Evolutionary conservation across 805 yeast genomes (phyloP).

Genomic region (Teunomyces kruisii): DNA sequence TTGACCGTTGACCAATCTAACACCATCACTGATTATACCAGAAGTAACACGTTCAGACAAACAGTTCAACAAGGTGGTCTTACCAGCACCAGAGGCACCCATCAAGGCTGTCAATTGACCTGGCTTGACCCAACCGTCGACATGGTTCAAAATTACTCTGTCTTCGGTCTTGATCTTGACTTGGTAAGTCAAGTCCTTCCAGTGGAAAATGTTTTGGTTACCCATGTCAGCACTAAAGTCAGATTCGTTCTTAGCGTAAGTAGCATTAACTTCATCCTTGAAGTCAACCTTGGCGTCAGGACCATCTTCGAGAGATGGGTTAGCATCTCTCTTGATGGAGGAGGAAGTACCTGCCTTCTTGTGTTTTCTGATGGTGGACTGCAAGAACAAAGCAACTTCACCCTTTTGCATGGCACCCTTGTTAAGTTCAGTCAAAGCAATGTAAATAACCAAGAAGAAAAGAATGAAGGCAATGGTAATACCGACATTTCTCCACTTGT

Average conservation of each 20-base stretch:
- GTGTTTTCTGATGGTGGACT: constrained; percentile 37
- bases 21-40: constrained; percentile 25
- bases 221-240: constrained; percentile 1
- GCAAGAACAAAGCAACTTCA: constrained; percentile 47
- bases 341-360: constrained; percentile 13
- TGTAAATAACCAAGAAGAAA: constrained; percentile 39
- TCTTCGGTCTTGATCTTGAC: constrained; percentile 39
- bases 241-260: constrained; percentile 20
- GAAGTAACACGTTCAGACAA: constrained; percentile 23
- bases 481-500: constrained; percentile 83
- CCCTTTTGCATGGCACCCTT: constrained; percentile 48
- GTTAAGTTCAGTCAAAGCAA: constrained; percentile 42
- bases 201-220: constrained; percentile 27
- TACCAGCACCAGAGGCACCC: constrained; percentile 51
- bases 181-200: constrained; percentile 39
- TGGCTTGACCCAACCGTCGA: constrained; percentile 82
- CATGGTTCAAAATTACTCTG: constrained; percentile 47
- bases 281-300: constrained; percentile 6
- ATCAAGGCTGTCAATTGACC: constrained; percentile 75
- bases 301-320: constrained; percentile 2
- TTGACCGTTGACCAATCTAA: constrained; percentile 35
- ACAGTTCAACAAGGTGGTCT: constrained; percentile 43
- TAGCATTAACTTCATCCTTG: constrained; percentile 16
- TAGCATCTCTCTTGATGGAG: constrained; percentile 10
- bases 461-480: constrained; percentile 53